Evolutionary conservation across 495 filamentous ascomycete genomes (phyloP).

Genomic region (Extremus antarcticus): DNA sequence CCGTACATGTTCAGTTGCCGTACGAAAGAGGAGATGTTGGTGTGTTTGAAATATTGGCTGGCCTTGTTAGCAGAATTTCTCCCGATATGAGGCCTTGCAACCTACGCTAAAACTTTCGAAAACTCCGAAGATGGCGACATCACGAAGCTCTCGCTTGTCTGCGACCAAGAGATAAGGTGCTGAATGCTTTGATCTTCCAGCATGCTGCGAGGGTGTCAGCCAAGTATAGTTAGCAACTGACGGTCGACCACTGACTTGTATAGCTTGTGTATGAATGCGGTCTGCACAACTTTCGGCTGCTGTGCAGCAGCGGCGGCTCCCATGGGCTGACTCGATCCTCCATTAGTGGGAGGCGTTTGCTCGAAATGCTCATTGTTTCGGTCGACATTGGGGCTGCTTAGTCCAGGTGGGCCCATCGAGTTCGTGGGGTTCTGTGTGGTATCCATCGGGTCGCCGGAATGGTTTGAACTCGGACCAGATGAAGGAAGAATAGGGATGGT

Average conservation of each 20-base stretch:
- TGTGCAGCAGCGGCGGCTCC: slow-evolving; percentile 80
- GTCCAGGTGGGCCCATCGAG: slow-evolving; percentile 29
- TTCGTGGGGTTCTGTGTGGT: slow-evolving; percentile 19
- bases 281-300: slow-evolving; percentile 95
- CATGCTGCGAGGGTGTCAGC: slow-evolving; percentile 60
- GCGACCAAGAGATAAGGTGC: slow-evolving; percentile 93
- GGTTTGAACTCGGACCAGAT: slow-evolving; percentile 18
- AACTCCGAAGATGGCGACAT: slow-evolving; percentile 97
- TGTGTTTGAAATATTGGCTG: slow-evolving; percentile 94
- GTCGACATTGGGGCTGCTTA: slow-evolving; percentile 27
- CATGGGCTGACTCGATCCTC: slow-evolving; percentile 18
- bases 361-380: slow-evolving; percentile 8
- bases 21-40: slow-evolving; percentile 97
- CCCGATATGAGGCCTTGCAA: slow-evolving; percentile 7
- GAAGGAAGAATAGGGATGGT: slow-evolving; percentile 31
- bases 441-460: slow-evolving; percentile 29
- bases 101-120: slow-evolving; percentile 91
- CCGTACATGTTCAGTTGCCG: slow-evolving; percentile 99
- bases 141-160: slow-evolving; percentile 88
- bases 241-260: slow-evolving; percentile 65
- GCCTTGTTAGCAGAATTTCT: slow-evolving; percentile 27
- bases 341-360: slow-evolving; percentile 17
- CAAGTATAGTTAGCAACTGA: background rate
- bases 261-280: slow-evolving; percentile 98
- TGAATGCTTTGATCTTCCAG: slow-evolving; percentile 86